phyloP scores from a whole-genome alignment of 1,284 basidiomycete species.

The Anthracocystis walkeri region DNA sequence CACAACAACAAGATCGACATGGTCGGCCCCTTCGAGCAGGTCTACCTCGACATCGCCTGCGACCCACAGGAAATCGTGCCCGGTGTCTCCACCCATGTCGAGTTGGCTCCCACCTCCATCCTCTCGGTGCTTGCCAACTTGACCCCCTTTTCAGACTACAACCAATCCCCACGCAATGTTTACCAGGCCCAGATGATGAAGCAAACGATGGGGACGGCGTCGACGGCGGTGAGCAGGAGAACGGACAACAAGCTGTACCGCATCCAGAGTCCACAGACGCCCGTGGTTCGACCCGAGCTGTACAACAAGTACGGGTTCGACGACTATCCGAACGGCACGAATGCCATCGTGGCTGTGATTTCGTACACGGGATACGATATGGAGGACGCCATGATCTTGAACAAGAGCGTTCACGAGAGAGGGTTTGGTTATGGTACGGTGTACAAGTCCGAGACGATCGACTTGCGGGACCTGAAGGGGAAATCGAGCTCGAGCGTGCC shows the following conservation, averaged over 20 bases:
- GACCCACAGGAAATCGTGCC: conserved; percentile 87
- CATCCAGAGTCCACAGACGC: conserved; percentile 93
- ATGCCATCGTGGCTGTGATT: conserved; percentile 98
- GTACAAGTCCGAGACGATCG: conserved; percentile 93
- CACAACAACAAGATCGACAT: conserved; percentile 87
- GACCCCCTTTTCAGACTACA: conserved; percentile 88
- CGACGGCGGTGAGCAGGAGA: conserved; percentile 87
- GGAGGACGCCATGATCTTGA: conserved; percentile 99
- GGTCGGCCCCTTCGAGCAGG: conserved; percentile 97
- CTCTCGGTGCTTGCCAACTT: conserved; percentile 80
- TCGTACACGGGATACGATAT: conserved; percentile 99
- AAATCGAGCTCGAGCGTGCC: conserved; percentile 70
- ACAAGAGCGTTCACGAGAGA: conserved; percentile 97
- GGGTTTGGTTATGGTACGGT: conserved; percentile 97
- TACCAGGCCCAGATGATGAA: conserved; percentile 94
- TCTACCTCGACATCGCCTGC: conserved; percentile 98
- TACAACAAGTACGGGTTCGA: conserved; percentile 99
- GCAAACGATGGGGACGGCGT: conserved; percentile 99
- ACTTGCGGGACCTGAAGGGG: conserved; percentile 80
- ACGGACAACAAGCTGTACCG: conserved; percentile 99
- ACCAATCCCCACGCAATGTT: conserved; percentile 78
- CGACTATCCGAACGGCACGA: conserved; percentile 96
- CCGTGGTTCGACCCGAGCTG: conserved; percentile 89
- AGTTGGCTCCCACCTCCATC: conserved; percentile 94
- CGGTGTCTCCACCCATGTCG: conserved; percentile 84